Base-by-base conservation (phyloP, 176 grass and related monocot species). In the Paspalum vaginatum region DNA sequence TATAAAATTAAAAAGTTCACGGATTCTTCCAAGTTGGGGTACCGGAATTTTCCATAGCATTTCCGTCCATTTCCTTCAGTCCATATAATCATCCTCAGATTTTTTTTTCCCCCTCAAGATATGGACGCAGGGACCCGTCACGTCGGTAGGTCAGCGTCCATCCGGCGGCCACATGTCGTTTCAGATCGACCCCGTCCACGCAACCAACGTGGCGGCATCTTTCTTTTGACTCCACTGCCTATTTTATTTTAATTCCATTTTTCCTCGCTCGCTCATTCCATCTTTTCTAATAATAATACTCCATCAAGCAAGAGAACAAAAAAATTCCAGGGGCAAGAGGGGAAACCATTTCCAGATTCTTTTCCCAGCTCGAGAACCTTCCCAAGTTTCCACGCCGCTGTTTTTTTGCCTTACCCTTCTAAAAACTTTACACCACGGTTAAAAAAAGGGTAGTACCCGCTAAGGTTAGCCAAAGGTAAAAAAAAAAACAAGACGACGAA, bases 401-500 rank as follows among this genome's bases (percentile, higher is more conserved):
- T 71, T 60, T 75, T 15, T 79, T 14, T 32, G 1, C 32, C 32
- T 3, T 32, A 65, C 74, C 41, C 66, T 77, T 77, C 83, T 75
- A 87, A 58, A 84, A 66, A 47, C 81, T 91, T 87, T 77, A 84
- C 85, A 84, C 67, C 76, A 54, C 71, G 69, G 85, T 68, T 79
- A 81, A 91, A 87, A 86, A 80, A 87, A 37, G 65, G 85, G 66
- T 75, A 57, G n/a, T 20, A 18, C 18, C 20, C 17, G 41, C 85
- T 84, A 91, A 77, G 70, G 85, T 79, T 87, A 87, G 89, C 89
- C 81, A 76, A 64, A 69, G 16, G 27, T 2, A 54, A 78, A 50
- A 55, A 9, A 47, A 68, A 61, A 59, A 46, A 13, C 21, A 54
- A 53, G 20, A 12, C 0, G 68, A 66, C 66, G 6, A n/a, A 18